Percentiles rank a stretch among this genome's conserved stretches.
phyloP scores from a whole-genome alignment of 495 filamentous ascomycete species.

The Parathielavia hyrcaniae region DNA sequence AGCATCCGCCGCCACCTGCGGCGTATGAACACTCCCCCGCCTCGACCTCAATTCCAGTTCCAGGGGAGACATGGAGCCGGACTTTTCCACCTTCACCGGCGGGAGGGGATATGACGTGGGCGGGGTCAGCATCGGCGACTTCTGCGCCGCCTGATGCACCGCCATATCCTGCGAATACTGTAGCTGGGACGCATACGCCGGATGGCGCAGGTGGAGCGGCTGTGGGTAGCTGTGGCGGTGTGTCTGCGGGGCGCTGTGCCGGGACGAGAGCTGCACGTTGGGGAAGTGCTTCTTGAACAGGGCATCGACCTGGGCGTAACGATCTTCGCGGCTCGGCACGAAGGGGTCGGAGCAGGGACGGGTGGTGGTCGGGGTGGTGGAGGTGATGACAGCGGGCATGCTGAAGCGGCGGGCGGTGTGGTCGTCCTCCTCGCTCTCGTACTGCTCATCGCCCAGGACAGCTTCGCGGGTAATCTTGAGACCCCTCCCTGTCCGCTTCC shows the following conservation, averaged over 20 bases:
- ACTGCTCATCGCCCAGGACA: slow-evolving; percentile 92
- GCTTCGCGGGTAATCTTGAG: slow-evolving; percentile 81
- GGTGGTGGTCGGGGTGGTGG: too few species aligned
- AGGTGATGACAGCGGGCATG: too few species aligned
- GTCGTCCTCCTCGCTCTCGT: slow-evolving; percentile 84
- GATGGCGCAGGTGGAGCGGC: background rate
- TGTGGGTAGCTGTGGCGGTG: background rate
- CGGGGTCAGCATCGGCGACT: slow-evolving; percentile 5
- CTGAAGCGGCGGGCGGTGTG: slow-evolving; percentile 48
- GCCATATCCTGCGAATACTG: slow-evolving; percentile 1
- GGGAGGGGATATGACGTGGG: slow-evolving; percentile 1
- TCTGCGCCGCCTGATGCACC: background rate
- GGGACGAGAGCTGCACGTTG: slow-evolving; percentile 16
- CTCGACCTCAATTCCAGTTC: background rate
- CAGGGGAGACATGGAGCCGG: background rate
- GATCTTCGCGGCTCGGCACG: slow-evolving; percentile 47
- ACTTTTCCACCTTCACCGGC: background rate
- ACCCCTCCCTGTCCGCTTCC: slow-evolving; percentile 76
- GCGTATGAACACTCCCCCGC: too few species aligned
- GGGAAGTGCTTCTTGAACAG: slow-evolving; percentile 43
- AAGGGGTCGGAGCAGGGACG: slow-evolving; percentile 40
- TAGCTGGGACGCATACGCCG: slow-evolving; percentile 9
- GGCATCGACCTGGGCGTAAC: slow-evolving; percentile 44
- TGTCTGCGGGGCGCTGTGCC: slow-evolving; percentile 8
- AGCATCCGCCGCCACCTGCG: background rate